phyloP scores from a whole-genome alignment of 306 rosid genomes.

The Citrullus colocynthis region DNA sequence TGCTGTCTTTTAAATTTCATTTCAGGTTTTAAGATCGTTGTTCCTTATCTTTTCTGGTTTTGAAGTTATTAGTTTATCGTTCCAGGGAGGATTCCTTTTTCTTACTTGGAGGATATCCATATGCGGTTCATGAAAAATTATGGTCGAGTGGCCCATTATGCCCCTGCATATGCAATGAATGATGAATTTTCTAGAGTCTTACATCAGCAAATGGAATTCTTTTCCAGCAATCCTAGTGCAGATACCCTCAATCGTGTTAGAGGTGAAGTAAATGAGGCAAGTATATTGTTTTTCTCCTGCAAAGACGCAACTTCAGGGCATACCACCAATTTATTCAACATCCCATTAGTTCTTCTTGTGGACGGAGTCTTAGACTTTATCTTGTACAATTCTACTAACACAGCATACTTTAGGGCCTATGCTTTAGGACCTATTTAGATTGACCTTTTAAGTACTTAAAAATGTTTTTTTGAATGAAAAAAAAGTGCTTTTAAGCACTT shows the following conservation, averaged over 20 bases:
- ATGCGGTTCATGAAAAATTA: constrained; percentile 99
- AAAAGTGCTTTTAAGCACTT: too few relatives aligned
- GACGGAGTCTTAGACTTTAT: background rate
- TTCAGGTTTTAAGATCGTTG: background rate
- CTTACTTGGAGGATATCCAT: constrained; percentile 89
- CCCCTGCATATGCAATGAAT: constrained; percentile 98
- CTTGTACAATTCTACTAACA: background rate
- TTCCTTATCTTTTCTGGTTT: background rate
- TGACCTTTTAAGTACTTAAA: too few relatives aligned
- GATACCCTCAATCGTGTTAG: constrained; percentile 89
- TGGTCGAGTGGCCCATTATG: constrained; percentile 65
- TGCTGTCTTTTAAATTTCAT: background rate
- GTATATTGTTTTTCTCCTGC: constrained; percentile 21
- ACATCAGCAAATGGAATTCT: constrained; percentile 97
- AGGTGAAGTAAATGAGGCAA: constrained; percentile 96
- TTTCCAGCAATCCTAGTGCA: constrained; percentile 65
- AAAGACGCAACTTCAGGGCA: background rate
- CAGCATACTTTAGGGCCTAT: background rate
- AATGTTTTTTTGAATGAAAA: too few relatives aligned
- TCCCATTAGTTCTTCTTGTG: background rate
- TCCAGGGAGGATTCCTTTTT: constrained; percentile 89
- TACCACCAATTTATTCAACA: background rate
- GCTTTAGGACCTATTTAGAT: background rate
- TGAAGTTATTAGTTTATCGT: constrained; percentile 8
- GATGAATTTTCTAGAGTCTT: constrained; percentile 95